These are phyloP conservation scores for Lentinus polychrous DNA, from an alignment of 1,284 basidiomycete species.

Conservation along the genomic window DNA sequence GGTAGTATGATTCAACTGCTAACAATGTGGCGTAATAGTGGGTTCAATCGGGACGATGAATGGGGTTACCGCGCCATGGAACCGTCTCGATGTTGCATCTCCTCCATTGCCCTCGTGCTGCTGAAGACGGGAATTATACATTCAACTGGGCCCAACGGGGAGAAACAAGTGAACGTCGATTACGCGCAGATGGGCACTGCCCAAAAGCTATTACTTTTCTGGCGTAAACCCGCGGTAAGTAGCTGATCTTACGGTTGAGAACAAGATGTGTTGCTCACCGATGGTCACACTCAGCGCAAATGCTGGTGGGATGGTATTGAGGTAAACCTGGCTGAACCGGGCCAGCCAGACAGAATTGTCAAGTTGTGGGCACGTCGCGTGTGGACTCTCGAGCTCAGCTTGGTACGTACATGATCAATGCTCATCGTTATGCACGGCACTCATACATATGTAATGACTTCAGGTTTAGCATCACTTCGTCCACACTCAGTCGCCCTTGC, in stretches of 20 bases:
- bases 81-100: conserved; percentile 94
- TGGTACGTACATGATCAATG: conserved; percentile 52
- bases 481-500: too few relatives aligned
- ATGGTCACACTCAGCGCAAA: conserved; percentile 65
- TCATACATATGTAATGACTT: background rate
- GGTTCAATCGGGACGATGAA: conserved; percentile 92
- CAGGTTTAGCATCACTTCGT: background rate
- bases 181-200: conserved; percentile 93
- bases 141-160: conserved; percentile 40
- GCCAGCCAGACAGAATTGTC: conserved; percentile 48
- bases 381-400: conserved; percentile 96
- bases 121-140: conserved; percentile 96
- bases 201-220: conserved; percentile 96
- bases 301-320: conserved; percentile 99
- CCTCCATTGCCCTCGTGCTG: conserved; percentile 93
- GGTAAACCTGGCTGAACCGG: conserved; percentile 65
- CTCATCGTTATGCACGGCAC: background rate
- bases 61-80: conserved; percentile 98
- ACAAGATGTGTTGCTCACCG: background rate
- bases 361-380: conserved; percentile 96
- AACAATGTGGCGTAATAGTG: conserved; percentile 40
- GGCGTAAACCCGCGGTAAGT: conserved; percentile 96
- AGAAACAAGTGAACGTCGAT: conserved; percentile 75
- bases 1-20: conserved; percentile 9
- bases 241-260: conserved; percentile 1